Conservation (phyloP, 2,329 filamentous ascomycete genomes). For the Immersiporthe knoxdaviesiana region DNA sequence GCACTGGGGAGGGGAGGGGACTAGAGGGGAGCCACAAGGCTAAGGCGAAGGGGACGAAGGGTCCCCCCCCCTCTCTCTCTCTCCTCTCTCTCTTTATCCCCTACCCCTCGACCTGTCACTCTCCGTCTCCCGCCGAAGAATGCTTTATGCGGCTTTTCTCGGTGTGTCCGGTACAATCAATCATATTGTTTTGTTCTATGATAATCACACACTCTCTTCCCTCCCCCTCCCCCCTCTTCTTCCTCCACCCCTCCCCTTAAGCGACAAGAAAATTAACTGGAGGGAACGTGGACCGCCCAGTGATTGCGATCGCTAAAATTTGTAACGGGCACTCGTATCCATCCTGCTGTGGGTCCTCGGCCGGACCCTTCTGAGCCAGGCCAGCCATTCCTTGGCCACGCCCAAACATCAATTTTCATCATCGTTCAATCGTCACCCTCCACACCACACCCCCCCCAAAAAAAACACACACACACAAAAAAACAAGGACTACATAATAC, state of each 20-base stretch:
- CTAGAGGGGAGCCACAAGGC: not conserved
- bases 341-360: conserved; percentile 4
- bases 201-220: not conserved
- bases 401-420: not conserved
- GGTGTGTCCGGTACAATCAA: conserved; percentile 7
- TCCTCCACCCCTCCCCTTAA: not conserved
- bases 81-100: too few species aligned
- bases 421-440: not conserved
- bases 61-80: too few species aligned
- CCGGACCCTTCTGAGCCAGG: not conserved
- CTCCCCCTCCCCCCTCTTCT: too few species aligned
- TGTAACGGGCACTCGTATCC: not conserved
- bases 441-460: too few species aligned
- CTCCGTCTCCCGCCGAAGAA: conserved; percentile 3
- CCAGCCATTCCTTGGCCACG: not conserved
- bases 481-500: too few species aligned
- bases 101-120: not conserved
- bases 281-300: not conserved
- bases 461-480: too few species aligned
- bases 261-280: conserved; percentile 4
- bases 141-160: not conserved
- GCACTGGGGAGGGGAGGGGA: not conserved
- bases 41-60: not conserved
- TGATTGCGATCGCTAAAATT: conserved; percentile 8
- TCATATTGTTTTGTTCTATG: not conserved